Evolutionary conservation across 371 early-diverging fungal genomes (phyloP).

Genomic region (Mortierella sp.): DNA sequence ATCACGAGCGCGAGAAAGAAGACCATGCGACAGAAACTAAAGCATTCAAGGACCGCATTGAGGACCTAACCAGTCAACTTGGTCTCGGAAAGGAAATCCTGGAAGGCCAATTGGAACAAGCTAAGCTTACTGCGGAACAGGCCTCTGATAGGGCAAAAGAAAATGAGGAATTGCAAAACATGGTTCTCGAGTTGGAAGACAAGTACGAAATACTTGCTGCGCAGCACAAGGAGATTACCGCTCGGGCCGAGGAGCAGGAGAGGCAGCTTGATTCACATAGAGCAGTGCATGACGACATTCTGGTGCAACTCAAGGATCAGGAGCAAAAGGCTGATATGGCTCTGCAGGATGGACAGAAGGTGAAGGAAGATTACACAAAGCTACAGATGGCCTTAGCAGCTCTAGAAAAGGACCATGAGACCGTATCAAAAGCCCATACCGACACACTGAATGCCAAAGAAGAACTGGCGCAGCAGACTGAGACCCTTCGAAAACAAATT

Average conservation of each 20-base stretch:
- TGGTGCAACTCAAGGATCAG: constrained; percentile 41
- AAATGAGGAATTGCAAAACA: constrained; percentile 51
- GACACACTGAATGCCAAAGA: constrained; percentile 18
- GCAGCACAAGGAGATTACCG: constrained; percentile 23
- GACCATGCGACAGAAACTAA: constrained; percentile 25
- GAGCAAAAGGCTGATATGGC: constrained; percentile 31
- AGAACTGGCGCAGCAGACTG: constrained; percentile 36
- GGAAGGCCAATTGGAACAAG: constrained; percentile 38
- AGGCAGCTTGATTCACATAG: constrained; percentile 47
- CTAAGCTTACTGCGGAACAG: constrained; percentile 28
- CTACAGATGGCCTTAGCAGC: constrained; percentile 45
- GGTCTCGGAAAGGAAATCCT: constrained; percentile 38
- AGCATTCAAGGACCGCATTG: constrained; percentile 47
- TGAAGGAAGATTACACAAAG: constrained; percentile 29
- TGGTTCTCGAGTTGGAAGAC: constrained; percentile 49
- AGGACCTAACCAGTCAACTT: constrained; percentile 29
- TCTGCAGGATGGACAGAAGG: constrained; percentile 19
- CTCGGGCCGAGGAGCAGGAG: constrained; percentile 44
- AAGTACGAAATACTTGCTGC: constrained; percentile 31
- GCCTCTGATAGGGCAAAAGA: constrained; percentile 32
- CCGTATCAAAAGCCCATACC: constrained; percentile 4
- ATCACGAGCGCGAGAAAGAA: constrained; percentile 32
- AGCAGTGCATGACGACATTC: constrained; percentile 43
- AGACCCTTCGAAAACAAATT: constrained; percentile 31
- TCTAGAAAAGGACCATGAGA: constrained; percentile 51